Evolutionary conservation across 2,329 filamentous ascomycete species (phyloP), one percentile per base, ranked within the genome.

Genomic region (Bipolaris sorokiniana): DNA sequence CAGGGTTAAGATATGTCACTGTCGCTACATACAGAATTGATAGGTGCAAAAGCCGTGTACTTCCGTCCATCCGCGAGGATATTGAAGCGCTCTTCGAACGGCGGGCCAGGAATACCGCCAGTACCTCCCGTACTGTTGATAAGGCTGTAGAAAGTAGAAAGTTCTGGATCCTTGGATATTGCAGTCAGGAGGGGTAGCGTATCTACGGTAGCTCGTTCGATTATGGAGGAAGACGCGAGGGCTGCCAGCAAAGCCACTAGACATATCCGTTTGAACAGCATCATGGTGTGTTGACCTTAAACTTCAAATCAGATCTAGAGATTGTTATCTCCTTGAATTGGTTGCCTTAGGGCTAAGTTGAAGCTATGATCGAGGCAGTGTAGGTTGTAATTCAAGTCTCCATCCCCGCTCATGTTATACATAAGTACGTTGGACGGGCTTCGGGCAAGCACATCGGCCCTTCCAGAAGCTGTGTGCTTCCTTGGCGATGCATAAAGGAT

Each of bases 61-160:
- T 54, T 40, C 7, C 44, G 44, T 22, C 51, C 37, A 18, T 54
- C 33, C 2, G 36, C 23, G n/a, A 40, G 44, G 16, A 28, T 40
- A n/a, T 54, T 54, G 26, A 54, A 54, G 1, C 34, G 36, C 37
- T 54, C 51, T 40, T 54, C 51, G 5, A 54, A 54, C 2, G 34
- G 44, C 0, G 44, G 44, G 7, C 51, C 51, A 2, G 51, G 44
- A 48, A 36, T 33, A 1, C 51, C 51, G 5, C 23, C 31, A 13
- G 11, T 33, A 1, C 51, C 44, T 20, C 51, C 51, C 3, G 44
- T 54, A 20, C 51, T 54, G 18, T 54, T 54, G 44, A 54, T 2
- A 13, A 54, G 51, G n/a, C 45, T 48, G 18, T 48, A 54, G 36
- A 54, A 54, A 15, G 5, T 23, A 15, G 42, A 48, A 23, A 45